These are phyloP conservation scores for Fraxinus ornus DNA, from an alignment of 305 asterid species.

Conservation along the genomic window DNA sequence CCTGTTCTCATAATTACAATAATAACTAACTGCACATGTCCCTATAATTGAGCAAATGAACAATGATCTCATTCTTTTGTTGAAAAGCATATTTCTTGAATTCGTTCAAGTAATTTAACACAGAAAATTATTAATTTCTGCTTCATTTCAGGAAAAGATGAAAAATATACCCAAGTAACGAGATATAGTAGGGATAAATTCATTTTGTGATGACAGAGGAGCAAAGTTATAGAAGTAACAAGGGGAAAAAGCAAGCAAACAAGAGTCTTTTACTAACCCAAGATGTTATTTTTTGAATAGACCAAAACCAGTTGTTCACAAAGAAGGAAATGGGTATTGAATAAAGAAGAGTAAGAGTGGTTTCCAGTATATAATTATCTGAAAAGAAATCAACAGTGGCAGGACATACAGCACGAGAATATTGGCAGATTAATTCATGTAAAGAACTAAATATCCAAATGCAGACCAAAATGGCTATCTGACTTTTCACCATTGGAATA, in stretches of 20 bases:
- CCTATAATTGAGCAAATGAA: background rate
- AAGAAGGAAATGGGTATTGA: background rate
- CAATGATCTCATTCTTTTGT: slow-evolving; percentile 6
- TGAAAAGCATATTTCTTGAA: slow-evolving; percentile 4
- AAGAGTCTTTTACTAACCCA: background rate
- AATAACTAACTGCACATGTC: background rate
- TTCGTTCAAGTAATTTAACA: slow-evolving; percentile 2
- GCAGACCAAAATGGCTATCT: background rate
- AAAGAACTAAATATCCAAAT: background rate
- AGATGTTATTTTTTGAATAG: background rate
- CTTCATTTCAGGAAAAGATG: background rate
- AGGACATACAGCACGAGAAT: background rate
- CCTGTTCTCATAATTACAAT: background rate
- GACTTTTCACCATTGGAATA: background rate
- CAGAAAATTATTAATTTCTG: background rate
- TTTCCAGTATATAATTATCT: background rate
- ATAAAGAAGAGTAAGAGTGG: background rate
- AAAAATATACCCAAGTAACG: background rate
- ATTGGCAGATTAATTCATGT: slow-evolving; percentile 1
- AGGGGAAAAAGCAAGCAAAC: slow-evolving; percentile 4
- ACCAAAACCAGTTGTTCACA: background rate
- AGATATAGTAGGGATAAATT: background rate
- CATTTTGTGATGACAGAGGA: background rate
- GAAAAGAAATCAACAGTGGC: background rate
- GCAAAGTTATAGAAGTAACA: background rate